Evolutionary conservation across 2,329 filamentous ascomycete species (phyloP).

Genomic region (Xylariales sp.): DNA sequence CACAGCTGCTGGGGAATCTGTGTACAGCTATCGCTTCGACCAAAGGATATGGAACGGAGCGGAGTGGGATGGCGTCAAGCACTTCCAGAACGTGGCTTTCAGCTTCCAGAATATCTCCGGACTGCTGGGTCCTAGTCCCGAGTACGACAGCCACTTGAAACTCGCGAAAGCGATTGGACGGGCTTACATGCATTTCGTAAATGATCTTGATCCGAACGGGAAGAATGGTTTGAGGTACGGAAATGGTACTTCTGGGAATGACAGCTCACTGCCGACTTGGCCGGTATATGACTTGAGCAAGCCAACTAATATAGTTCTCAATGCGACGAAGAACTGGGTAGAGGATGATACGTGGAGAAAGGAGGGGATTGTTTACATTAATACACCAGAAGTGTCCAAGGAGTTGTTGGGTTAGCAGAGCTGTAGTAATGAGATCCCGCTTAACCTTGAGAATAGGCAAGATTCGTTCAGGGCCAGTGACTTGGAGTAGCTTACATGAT

Average conservation of each 20-base stretch:
- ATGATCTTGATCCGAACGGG: slow-evolving; percentile 37
- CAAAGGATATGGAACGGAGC: slow-evolving; percentile 37
- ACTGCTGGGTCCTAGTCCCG: slow-evolving; percentile 38
- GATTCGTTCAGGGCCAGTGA: too few relatives aligned
- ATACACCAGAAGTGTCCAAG: slow-evolving; percentile 30
- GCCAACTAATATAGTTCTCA: slow-evolving; percentile 42
- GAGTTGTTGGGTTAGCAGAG: slow-evolving; percentile 25
- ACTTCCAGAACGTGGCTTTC: slow-evolving; percentile 45
- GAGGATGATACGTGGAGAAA: slow-evolving; percentile 44
- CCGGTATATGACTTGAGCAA: slow-evolving; percentile 21
- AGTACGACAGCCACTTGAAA: slow-evolving; percentile 31
- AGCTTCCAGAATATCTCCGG: slow-evolving; percentile 47
- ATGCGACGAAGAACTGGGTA: slow-evolving; percentile 36
- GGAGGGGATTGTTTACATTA: slow-evolving; percentile 41
- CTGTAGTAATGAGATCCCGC: too few relatives aligned
- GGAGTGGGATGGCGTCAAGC: slow-evolving; percentile 36
- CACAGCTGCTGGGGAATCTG: slow-evolving; percentile 25
- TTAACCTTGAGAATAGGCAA: too few relatives aligned
- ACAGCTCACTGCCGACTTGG: slow-evolving; percentile 15
- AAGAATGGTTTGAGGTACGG: neutral
- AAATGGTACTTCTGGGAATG: neutral
- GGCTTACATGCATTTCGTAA: slow-evolving; percentile 40
- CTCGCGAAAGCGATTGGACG: slow-evolving; percentile 33
- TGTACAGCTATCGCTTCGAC: slow-evolving; percentile 47
- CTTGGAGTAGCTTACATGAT: too few relatives aligned